phyloP scores from a whole-genome alignment of 495 filamentous ascomycete genomes.

The Tuber calosporum region DNA sequence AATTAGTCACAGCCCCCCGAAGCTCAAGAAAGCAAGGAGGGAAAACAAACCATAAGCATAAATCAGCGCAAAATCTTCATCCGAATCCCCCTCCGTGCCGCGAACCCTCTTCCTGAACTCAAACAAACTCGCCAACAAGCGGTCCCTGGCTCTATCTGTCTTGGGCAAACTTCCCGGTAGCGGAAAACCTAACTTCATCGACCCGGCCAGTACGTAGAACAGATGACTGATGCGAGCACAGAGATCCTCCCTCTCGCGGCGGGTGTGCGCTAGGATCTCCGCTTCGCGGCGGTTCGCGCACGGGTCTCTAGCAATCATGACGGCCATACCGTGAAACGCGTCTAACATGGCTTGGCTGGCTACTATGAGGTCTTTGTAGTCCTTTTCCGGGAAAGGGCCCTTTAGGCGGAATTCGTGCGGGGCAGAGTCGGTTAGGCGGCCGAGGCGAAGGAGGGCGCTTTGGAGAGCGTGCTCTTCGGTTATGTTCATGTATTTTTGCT shows the following conservation, averaged over 20 bases:
- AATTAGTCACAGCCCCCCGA: not conserved
- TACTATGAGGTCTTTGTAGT: conserved; percentile 63
- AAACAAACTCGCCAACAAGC: conserved; percentile 82
- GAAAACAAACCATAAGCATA: conserved; percentile 61
- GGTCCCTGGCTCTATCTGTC: conserved; percentile 68
- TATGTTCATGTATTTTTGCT: conserved; percentile 66
- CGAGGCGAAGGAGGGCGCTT: conserved; percentile 56
- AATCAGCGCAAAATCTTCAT: conserved; percentile 63
- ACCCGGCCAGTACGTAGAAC: conserved; percentile 84
- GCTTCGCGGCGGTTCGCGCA: conserved; percentile 71
- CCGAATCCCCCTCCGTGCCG: conserved; percentile 48
- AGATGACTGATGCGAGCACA: conserved; percentile 86
- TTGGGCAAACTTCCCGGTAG: conserved; percentile 80
- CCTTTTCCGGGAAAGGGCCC: conserved; percentile 68
- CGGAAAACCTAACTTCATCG: conserved; percentile 87
- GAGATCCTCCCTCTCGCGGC: conserved; percentile 67
- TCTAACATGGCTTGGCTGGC: conserved; percentile 79
- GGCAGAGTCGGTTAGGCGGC: conserved; percentile 66
- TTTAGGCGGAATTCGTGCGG: conserved; percentile 73
- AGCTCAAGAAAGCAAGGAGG: not conserved
- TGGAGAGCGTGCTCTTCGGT: conserved; percentile 69
- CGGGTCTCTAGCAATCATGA: conserved; percentile 75
- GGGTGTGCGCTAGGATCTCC: conserved; percentile 69
- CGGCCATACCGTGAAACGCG: conserved; percentile 89
- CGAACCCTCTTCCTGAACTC: conserved; percentile 62